Base-by-base conservation (phyloP, 805 yeast genomes). In the Candida taoyuanica region DNA sequence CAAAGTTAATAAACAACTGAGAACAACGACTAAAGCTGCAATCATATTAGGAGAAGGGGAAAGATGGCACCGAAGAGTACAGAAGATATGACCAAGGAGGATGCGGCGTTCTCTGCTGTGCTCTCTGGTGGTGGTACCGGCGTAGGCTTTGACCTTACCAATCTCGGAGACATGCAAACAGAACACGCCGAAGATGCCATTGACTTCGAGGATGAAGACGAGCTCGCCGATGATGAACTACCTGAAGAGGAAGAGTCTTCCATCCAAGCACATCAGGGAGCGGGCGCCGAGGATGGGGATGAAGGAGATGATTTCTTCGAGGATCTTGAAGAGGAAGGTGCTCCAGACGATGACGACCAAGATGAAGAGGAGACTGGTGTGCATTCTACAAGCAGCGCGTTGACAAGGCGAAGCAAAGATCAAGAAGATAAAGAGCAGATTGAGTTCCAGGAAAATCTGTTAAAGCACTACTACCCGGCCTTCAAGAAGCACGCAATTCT, bases 171-270 rank as follows among this genome's bases (percentile, higher is more conserved):
- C 33, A 47, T 49, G 55, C 43, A 49, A 19, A 74, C 60, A 65
- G 71, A 73, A 38, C 98, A 89, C 60, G 89, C 93, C 1, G 96
- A 77, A 6, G 91, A 89, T 59, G 98, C 98, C 8, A 68, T 88
- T 23, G 98, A 91, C 60, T 91, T 85, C 57, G 96, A 86, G 54
- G 96, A 86, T 57, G 94, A 85, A 53, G 97, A 89, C 49, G 97
- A 89, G 59, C 66, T 89, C 34, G 97, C 97, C 0, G 97, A 89
- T 17, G 96, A 89, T 17, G 95, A 85, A 39, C 52, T 62, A 3
- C 68, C 68, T 1, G 69, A 62, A 21, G 68, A 42, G 41, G 46
- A 45, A 18, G 36, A 50, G 8, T 18, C 46, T 36, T 32, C 39
- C 3, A 26, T 16, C 5, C 30, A n/a, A 16, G 13, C 13, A 11